Conservation (phyloP, 495 filamentous ascomycete genomes). For the Wilcoxina mikolae region DNA sequence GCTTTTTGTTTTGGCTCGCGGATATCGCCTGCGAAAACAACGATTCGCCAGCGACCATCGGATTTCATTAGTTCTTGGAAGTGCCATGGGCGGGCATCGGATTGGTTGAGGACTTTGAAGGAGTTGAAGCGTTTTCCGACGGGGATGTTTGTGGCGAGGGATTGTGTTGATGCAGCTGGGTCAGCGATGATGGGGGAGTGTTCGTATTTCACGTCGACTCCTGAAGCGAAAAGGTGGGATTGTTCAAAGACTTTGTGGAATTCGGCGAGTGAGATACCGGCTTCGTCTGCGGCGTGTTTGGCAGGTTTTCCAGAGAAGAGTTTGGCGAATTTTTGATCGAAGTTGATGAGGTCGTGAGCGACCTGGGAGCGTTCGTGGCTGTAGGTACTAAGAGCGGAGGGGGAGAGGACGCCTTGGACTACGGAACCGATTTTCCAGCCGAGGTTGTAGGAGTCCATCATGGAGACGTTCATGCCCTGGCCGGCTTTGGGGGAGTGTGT, state of each 20-base stretch:
- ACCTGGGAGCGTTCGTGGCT: constrained; percentile 52
- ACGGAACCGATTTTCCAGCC: constrained; percentile 72
- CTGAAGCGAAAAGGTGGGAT: constrained; percentile 37
- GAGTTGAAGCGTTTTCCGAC: constrained; percentile 48
- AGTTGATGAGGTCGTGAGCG: constrained; percentile 55
- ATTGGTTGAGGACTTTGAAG: constrained; percentile 40
- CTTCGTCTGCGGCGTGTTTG: constrained; percentile 1
- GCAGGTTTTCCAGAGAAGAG: constrained; percentile 4
- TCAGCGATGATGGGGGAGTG: neutral
- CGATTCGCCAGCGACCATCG: constrained; percentile 45
- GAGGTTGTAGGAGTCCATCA: constrained; percentile 68
- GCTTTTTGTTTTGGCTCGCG: constrained; percentile 32
- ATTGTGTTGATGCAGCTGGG: neutral
- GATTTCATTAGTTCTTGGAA: constrained; percentile 38
- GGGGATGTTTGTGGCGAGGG: constrained; percentile 32
- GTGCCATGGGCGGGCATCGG: constrained; percentile 43
- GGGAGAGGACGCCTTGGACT: constrained; percentile 45
- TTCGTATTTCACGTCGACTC: constrained; percentile 13
- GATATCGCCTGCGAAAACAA: constrained; percentile 46
- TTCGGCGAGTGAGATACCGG: constrained; percentile 11
- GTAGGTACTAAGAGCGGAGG: constrained; percentile 53
- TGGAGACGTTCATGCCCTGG: constrained; percentile 74
- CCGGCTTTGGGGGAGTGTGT: constrained; percentile 74
- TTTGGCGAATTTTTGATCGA: constrained; percentile 50
- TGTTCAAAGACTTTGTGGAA: constrained; percentile 33